phyloP scores from a whole-genome alignment of 2,329 filamentous ascomycete genomes.

The Lizonia empirigonia region DNA sequence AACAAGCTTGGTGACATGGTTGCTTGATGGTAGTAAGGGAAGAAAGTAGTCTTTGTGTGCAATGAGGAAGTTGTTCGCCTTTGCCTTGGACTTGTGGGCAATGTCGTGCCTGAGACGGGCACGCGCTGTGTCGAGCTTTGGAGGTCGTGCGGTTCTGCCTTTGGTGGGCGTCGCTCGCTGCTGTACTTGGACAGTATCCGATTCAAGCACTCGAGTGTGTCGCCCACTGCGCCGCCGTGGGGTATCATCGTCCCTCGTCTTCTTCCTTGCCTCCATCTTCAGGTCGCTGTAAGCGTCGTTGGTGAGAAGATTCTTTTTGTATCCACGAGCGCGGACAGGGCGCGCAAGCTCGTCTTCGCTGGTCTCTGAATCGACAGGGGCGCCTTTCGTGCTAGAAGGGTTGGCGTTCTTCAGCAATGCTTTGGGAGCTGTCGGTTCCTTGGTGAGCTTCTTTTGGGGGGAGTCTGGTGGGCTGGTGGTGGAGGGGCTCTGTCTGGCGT shows the following conservation, averaged over 20 bases:
- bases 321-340: constrained; percentile 10
- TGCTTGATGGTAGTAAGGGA: constrained; percentile 53
- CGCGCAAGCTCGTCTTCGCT: constrained; percentile 37
- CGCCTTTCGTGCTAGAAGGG: background rate
- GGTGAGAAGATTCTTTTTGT: constrained; percentile 19
- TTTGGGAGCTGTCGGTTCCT: background rate
- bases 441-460: background rate
- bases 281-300: constrained; percentile 28
- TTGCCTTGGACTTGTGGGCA: constrained; percentile 49
- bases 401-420: background rate
- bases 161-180: constrained; percentile 13
- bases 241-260: constrained; percentile 16
- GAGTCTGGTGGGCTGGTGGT: background rate
- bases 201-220: constrained; percentile 38
- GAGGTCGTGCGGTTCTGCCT: constrained; percentile 18
- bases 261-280: constrained; percentile 42
- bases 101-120: constrained; percentile 51
- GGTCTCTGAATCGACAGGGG: constrained; percentile 4
- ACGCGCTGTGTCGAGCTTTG: constrained; percentile 49
- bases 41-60: constrained; percentile 54
- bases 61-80: constrained; percentile 54
- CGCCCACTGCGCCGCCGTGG: constrained; percentile 32
- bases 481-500: constrained; percentile 13
- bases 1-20: constrained; percentile 51
- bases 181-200: constrained; percentile 32